Evolutionary conservation across 495 filamentous ascomycete species (phyloP).

Genomic region (Lichina pygmaea): DNA sequence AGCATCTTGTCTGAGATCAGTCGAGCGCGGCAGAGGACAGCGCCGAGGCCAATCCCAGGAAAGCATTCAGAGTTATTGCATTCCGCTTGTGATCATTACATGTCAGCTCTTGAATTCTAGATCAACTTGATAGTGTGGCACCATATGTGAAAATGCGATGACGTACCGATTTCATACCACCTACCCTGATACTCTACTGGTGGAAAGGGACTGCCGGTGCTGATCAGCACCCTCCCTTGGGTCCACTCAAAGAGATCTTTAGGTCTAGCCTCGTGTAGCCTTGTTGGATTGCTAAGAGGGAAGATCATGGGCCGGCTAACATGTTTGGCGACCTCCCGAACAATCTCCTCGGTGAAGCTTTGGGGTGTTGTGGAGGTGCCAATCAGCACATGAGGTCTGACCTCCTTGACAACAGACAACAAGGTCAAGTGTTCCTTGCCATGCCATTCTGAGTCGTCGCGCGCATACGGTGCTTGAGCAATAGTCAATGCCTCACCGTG

Average conservation of each 20-base stretch:
- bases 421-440: constrained; percentile 26
- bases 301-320: constrained; percentile 56
- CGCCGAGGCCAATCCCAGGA: constrained; percentile 63
- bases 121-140: not conserved
- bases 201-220: constrained; percentile 63
- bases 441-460: constrained; percentile 35
- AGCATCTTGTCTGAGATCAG: constrained; percentile 55
- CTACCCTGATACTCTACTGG: constrained; percentile 41
- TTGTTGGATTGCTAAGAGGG: constrained; percentile 67
- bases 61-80: constrained; percentile 84
- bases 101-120: not conserved
- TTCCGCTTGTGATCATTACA: constrained; percentile 21
- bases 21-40: constrained; percentile 34
- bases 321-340: constrained; percentile 57
- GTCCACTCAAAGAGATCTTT: constrained; percentile 60
- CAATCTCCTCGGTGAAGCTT: constrained; percentile 49
- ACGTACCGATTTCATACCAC: constrained; percentile 33
- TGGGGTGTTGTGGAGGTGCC: constrained; percentile 62
- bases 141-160: no score
- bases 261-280: constrained; percentile 59
- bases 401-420: constrained; percentile 33
- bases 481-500: constrained; percentile 27
- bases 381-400: constrained; percentile 60
- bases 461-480: constrained; percentile 40
- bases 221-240: constrained; percentile 48